Base-by-base conservation (phyloP, 176 grass and related monocot genomes). In the Calamus simplicifolius region DNA sequence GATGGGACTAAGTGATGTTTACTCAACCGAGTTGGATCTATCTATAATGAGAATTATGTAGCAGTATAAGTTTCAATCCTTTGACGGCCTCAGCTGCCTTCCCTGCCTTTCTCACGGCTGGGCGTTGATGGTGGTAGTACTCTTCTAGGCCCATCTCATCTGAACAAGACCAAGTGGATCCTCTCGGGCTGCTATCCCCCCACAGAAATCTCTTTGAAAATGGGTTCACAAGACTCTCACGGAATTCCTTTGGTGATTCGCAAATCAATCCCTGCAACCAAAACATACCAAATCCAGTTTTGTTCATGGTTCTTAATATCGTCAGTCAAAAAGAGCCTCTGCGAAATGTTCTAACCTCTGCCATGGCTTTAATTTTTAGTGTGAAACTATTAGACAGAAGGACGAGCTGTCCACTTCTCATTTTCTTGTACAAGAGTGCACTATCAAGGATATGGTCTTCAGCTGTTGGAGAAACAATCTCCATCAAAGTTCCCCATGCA, bases 331-430 rank as follows among this genome's bases (percentile, higher is more conserved):
- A 7, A 19, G 48, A 49, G 6, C 10, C 38, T 5, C 21, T 6
- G 23, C 38, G 25, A 49, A 19, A 43, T 49, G 15, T 30, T 50
- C 28, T n/a, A 78, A 85, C 93, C 93, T 98, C 88, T 29, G 88
- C 82, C 93, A 98, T 98, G 14, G 93, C 87, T 76, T 98, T 98
- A 79, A 98, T 92, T 75, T 85, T 98, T 75, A 98, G 79, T 0
- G 64, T 66, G 18, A 78, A 56, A 72, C 87, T 88, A 75, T 56
- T 62, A 31, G 93, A 98, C 60, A 98, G 59, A 29, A 98, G 5
- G 54, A 98, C 61, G 17, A 92, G 25, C 26, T 74, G 75, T 13
- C 67, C 69, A 52, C 49, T n/a, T 43, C 70, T 69, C 5, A 75
- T 52, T 77, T 81, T 83, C 55, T 52, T 79, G 60, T 92, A 77